Evolutionary conservation across 768 basidiomycete species (phyloP).

Genomic region (Lactarius vividus): DNA sequence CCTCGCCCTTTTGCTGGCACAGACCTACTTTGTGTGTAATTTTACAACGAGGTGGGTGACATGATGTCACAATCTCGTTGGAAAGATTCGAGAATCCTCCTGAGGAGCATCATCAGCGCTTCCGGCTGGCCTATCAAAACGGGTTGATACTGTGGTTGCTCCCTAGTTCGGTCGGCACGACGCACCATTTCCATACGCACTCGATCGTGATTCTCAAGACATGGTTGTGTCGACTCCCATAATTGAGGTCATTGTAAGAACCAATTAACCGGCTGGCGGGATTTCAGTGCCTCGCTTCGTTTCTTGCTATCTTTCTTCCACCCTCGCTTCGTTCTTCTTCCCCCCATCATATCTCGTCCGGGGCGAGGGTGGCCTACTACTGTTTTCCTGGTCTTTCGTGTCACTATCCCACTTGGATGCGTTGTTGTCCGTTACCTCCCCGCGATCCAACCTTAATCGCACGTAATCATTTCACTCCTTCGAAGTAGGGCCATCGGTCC

Average conservation of each 20-base stretch:
- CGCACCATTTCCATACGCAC: slow-evolving; percentile 10
- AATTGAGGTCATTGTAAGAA: slow-evolving; percentile 21
- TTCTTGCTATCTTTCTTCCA: slow-evolving; percentile 9
- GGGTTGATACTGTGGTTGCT: slow-evolving; percentile 9
- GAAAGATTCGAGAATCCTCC: neutral
- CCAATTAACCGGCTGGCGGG: slow-evolving; percentile 21
- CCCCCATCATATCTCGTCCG: slow-evolving; percentile 6
- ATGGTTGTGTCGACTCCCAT: slow-evolving; percentile 6
- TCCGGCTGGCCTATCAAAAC: slow-evolving; percentile 12
- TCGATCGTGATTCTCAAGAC: slow-evolving; percentile 21
- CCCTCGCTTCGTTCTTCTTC: slow-evolving; percentile 10
- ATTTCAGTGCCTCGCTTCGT: slow-evolving; percentile 10
- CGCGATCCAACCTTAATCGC: slow-evolving; percentile 22
- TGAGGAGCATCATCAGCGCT: slow-evolving; percentile 14
- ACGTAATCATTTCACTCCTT: slow-evolving; percentile 26
- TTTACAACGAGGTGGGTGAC: slow-evolving; percentile 3
- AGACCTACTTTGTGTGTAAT: slow-evolving; percentile 9
- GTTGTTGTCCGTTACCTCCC: slow-evolving; percentile 13
- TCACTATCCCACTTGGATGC: slow-evolving; percentile 21
- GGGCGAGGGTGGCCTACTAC: slow-evolving; percentile 21
- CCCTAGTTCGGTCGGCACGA: slow-evolving; percentile 7
- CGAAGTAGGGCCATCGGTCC: slow-evolving; percentile 16
- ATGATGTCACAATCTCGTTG: slow-evolving; percentile 3
- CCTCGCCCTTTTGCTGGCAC: slow-evolving; percentile 2
- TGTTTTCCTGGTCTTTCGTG: slow-evolving; percentile 13